Percentiles rank a stretch among this genome's conserved stretches.
phyloP scores from a whole-genome alignment of 2,329 filamentous ascomycete genomes.

The Botrytis fabae region DNA sequence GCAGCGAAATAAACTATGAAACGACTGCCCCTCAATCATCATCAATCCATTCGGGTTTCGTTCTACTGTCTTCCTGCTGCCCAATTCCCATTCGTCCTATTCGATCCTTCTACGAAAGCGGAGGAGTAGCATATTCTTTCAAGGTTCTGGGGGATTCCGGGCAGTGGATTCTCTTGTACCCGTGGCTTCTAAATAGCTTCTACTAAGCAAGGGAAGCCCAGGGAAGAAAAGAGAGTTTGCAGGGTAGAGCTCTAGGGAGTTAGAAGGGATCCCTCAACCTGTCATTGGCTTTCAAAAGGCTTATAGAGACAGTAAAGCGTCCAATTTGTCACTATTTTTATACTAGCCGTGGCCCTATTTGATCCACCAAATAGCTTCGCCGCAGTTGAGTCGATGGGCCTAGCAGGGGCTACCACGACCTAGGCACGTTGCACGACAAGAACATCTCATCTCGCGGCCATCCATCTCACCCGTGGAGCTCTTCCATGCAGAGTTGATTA shows the following conservation, averaged over 20 bases:
- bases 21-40: constrained; percentile 15
- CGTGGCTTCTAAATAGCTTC: constrained; percentile 9
- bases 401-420: constrained; percentile 7
- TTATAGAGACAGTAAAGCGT: constrained; percentile 10
- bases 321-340: constrained; percentile 23
- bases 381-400: constrained; percentile 14
- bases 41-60: not conserved
- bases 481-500: constrained; percentile 15
- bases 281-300: constrained; percentile 3
- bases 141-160: constrained; percentile 23
- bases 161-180: constrained; percentile 18
- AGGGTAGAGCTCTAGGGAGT: constrained; percentile 7
- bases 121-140: not conserved
- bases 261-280: constrained; percentile 10
- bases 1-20: constrained; percentile 12
- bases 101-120: not conserved
- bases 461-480: constrained; percentile 17
- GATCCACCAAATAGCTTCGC: constrained; percentile 16
- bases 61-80: not conserved
- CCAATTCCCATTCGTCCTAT: constrained; percentile 3
- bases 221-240: constrained; percentile 5
- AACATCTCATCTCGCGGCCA: constrained; percentile 18
- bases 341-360: constrained; percentile 14
- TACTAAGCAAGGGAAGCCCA: constrained; percentile 2
- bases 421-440: constrained; percentile 17